phyloP scores from a whole-genome alignment of 352 stramenopile genomes.

The Pythium sp. region DNA sequence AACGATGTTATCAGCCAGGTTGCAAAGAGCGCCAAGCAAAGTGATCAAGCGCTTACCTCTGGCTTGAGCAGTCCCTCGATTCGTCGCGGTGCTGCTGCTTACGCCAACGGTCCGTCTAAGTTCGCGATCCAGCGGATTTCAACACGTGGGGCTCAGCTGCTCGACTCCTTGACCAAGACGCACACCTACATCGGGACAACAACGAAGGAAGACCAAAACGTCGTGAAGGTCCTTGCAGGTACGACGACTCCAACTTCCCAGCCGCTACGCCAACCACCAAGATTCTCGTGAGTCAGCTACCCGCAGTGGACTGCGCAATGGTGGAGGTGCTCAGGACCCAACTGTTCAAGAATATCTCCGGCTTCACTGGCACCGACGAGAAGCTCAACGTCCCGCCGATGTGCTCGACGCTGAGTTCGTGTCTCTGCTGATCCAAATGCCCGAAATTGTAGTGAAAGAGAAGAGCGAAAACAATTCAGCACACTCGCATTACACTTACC shows the following conservation, averaged over 20 bases:
- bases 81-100: conserved; percentile 5
- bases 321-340: not conserved
- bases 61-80: not conserved
- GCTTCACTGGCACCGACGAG: not conserved
- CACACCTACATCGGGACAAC: conserved; percentile 28
- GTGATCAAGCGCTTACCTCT: not conserved
- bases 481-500: not conserved
- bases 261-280: not conserved
- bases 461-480: not conserved
- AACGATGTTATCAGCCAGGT: not conserved
- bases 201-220: conserved; percentile 20
- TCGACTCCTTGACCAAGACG: conserved; percentile 19
- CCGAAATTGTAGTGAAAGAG: not conserved
- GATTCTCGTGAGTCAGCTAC: not conserved
- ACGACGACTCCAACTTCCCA: conserved; percentile 14
- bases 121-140: conserved; percentile 24
- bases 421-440: not conserved
- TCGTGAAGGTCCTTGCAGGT: conserved; percentile 20
- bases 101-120: conserved; percentile 19
- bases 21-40: not conserved
- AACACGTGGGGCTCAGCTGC: conserved; percentile 14
- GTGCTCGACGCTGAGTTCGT: not conserved
- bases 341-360: not conserved
- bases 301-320: not conserved
- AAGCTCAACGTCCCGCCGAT: not conserved